These are phyloP conservation scores for Beta corolliflora DNA, from an alignment of 179 eudicot genomes.

Conservation along the genomic window DNA sequence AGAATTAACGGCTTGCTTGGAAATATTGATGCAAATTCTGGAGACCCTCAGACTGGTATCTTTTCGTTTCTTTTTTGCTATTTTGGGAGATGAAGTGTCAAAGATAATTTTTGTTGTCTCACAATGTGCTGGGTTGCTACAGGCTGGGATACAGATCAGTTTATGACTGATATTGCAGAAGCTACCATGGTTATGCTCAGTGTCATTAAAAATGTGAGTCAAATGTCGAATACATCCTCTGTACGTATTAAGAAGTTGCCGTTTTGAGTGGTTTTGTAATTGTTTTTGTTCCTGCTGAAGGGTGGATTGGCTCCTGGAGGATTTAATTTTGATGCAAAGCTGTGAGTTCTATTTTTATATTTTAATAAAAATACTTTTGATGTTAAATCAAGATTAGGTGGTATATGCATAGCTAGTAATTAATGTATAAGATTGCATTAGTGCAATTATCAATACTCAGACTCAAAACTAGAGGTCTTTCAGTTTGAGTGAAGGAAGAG, in stretches of 20 bases:
- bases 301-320: constrained; percentile 99
- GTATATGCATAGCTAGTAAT: neutral
- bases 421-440: neutral
- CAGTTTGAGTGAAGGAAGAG: neutral
- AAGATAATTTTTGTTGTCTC: constrained; percentile 8
- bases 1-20: constrained; percentile 96
- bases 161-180: constrained; percentile 88
- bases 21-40: constrained; percentile 94
- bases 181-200: constrained; percentile 92
- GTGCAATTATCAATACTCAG: neutral
- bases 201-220: constrained; percentile 86
- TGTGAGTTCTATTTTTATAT: constrained; percentile 52
- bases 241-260: neutral
- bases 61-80: no score
- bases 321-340: constrained; percentile 97
- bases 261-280: neutral
- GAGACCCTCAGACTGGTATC: constrained; percentile 92
- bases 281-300: constrained; percentile 38
- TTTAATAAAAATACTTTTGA: neutral
- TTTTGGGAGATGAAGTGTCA: neutral
- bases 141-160: constrained; percentile 99
- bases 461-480: neutral
- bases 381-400: neutral
- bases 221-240: neutral
- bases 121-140: constrained; percentile 20